Percentiles rank a stretch among this genome's conserved stretches.
Evolutionary conservation across 192 early-diverging fungal genomes (phyloP).

Genomic region (Obelidium mucronatum): DNA sequence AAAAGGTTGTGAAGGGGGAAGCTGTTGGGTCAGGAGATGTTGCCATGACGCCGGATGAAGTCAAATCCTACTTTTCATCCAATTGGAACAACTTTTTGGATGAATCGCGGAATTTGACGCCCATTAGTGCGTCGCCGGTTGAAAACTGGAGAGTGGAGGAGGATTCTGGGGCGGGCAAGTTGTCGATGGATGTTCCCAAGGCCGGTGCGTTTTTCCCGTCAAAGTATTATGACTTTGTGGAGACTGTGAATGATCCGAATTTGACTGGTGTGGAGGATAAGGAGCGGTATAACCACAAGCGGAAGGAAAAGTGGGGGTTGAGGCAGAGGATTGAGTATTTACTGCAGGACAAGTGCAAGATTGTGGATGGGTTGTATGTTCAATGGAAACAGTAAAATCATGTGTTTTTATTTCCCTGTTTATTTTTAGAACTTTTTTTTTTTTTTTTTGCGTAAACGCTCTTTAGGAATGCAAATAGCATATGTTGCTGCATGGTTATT

Average conservation of each 20-base stretch:
- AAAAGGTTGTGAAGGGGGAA: slow-evolving; percentile 31
- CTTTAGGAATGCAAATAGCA: too few species aligned
- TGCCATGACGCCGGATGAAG: slow-evolving; percentile 26
- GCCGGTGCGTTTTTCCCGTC: not conserved
- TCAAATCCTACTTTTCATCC: not conserved
- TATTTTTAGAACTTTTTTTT: too few species aligned
- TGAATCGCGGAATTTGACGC: slow-evolving; percentile 1
- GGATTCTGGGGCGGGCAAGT: not conserved
- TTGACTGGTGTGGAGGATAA: slow-evolving; percentile 11
- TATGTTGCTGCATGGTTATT: too few species aligned
- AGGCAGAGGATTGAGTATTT: slow-evolving; percentile 21
- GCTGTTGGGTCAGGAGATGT: slow-evolving; percentile 19
- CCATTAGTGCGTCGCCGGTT: slow-evolving; percentile 7
- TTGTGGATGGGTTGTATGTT: slow-evolving; percentile 3
- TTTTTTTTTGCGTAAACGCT: too few species aligned
- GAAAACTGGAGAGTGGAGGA: slow-evolving; percentile 5
- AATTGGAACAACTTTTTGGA: slow-evolving; percentile 31
- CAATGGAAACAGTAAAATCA: not conserved
- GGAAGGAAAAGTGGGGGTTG: slow-evolving; percentile 31
- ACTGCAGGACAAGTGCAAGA: not conserved
- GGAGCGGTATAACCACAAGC: not conserved
- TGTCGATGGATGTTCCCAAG: not conserved
- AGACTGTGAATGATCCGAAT: not conserved
- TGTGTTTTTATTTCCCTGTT: too few species aligned
- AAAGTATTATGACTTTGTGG: not conserved